Evolutionary conservation across 2,329 filamentous ascomycete genomes (phyloP).

Genomic region (Rhynchosporium graminicola): DNA sequence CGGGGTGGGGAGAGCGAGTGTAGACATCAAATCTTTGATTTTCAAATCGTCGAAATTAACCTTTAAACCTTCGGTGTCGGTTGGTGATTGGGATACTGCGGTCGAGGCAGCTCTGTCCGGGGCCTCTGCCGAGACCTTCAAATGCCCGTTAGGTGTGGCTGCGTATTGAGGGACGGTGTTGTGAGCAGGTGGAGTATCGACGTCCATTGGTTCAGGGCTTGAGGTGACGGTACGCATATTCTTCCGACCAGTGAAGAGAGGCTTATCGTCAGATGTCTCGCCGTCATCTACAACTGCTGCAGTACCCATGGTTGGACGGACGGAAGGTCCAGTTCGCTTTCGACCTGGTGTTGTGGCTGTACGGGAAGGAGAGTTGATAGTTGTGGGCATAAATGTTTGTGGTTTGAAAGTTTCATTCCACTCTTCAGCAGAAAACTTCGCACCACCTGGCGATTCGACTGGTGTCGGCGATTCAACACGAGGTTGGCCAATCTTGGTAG

Average conservation of each 20-base stretch:
- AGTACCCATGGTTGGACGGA: conserved; percentile 36
- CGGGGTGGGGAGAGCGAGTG: conserved; percentile 51
- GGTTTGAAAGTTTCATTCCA: conserved; percentile 40
- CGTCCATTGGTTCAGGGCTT: conserved; percentile 65
- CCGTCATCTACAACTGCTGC: conserved; percentile 36
- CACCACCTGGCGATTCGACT: conserved; percentile 36
- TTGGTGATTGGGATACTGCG: conserved; percentile 22
- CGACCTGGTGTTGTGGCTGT: conserved; percentile 22
- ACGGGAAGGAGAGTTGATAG: conserved; percentile 20
- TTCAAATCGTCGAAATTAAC: conserved; percentile 49
- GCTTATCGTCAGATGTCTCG: conserved; percentile 35
- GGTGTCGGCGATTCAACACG: conserved; percentile 27
- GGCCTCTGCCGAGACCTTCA: conserved; percentile 56
- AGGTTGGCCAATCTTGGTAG: conserved; percentile 26
- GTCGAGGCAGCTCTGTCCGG: conserved; percentile 46
- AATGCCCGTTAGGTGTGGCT: conserved; percentile 55
- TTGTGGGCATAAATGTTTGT: conserved; percentile 38
- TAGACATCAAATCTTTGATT: conserved; percentile 52
- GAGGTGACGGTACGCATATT: conserved; percentile 8
- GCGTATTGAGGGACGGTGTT: conserved; percentile 45
- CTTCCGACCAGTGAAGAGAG: conserved; percentile 39
- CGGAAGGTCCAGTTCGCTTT: conserved; percentile 28
- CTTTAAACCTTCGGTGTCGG: conserved; percentile 32
- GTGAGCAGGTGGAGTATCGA: conserved; percentile 52
- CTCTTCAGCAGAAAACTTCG: conserved; percentile 38